Evolutionary conservation across 2,329 filamentous ascomycete species (phyloP), one percentile per base, ranked within the genome.

Genomic region (Colletotrichum spinosum): DNA sequence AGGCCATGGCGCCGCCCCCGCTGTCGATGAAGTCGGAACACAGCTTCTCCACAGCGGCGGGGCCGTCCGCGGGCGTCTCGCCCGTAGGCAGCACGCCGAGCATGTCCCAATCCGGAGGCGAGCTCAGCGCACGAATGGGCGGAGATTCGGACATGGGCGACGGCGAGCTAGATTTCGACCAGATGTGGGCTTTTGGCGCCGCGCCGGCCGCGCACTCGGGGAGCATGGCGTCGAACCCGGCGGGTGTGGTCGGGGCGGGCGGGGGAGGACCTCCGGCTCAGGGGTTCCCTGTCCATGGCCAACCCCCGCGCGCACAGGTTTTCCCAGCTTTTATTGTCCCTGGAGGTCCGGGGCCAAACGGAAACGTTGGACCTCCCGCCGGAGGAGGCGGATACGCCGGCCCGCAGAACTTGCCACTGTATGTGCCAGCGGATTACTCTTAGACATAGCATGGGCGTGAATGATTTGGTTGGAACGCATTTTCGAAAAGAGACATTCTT

Each of bases 151-250:
- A 70, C 17, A 73, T 72, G 7, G 69, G 69, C 7, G 77, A 80
- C 10, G 68, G 72, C 6, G 76, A 78, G 57, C 74, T 80, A 50
- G 73, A 79, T 46, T 77, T 80, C 54, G 77, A 79, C 46, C 73
- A 69, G 55, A 62, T 80, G 34, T 80, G 77, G 77, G 70, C 72
- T 11, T 71, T 69, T 63, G 46, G 51, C 39, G 52, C 45, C 8
- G 25, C 46, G 12, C 33, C 17, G 34, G 53, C 39, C 1, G 12
- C 53, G 17, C 34, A 9, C 51, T 39, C 25, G 9, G 52, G 52
- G 7, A 49, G 39, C n/a, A 41, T 13, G 38, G 38, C 38, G 9
- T 9, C 13, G 9, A 41, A 9, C 9, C n/a, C 44, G 44, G 56
- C 45, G 8, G 35, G 49, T 9, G 46, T 37, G 15, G 44, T 25